These are phyloP conservation scores for Pisolithus orientalis DNA, from an alignment of 768 basidiomycete species.

Conservation along the genomic window DNA sequence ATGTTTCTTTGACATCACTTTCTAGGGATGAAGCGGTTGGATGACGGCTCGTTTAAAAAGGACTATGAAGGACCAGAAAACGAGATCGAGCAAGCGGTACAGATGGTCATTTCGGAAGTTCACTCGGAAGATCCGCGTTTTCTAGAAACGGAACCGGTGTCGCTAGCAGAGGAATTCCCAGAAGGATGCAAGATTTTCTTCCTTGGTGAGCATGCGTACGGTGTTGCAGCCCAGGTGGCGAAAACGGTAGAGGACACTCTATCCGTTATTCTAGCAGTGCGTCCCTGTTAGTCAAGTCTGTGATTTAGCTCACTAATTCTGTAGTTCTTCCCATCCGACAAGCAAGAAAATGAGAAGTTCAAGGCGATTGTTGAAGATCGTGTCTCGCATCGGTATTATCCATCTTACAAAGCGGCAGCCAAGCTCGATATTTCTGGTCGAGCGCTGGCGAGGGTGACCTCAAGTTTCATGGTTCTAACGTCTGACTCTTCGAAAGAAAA, in stretches of 20 bases:
- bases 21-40: slow-evolving; percentile 81
- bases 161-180: slow-evolving; percentile 85
- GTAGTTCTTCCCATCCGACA: slow-evolving; percentile 86
- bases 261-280: slow-evolving; percentile 83
- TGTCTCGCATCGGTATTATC: slow-evolving; percentile 55
- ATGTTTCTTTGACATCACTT: background rate
- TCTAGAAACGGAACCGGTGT: slow-evolving; percentile 74
- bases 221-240: slow-evolving; percentile 88
- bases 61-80: slow-evolving; percentile 84
- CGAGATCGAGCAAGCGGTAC: slow-evolving; percentile 81
- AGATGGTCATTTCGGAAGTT: slow-evolving; percentile 78
- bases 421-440: slow-evolving; percentile 69
- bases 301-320: background rate
- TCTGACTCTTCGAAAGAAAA: slow-evolving; percentile 78
- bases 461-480: slow-evolving; percentile 85
- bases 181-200: slow-evolving; percentile 91
- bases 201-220: slow-evolving; percentile 91
- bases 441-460: slow-evolving; percentile 85
- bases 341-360: slow-evolving; percentile 72
- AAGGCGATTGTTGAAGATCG: slow-evolving; percentile 53
- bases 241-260: slow-evolving; percentile 62
- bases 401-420: slow-evolving; percentile 74
- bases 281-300: slow-evolving; percentile 9
- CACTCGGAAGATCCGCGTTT: slow-evolving; percentile 85
- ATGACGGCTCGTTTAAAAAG: slow-evolving; percentile 88